Base-by-base conservation (phyloP, 306 rosid species). In the Medicago ruthenica region DNA sequence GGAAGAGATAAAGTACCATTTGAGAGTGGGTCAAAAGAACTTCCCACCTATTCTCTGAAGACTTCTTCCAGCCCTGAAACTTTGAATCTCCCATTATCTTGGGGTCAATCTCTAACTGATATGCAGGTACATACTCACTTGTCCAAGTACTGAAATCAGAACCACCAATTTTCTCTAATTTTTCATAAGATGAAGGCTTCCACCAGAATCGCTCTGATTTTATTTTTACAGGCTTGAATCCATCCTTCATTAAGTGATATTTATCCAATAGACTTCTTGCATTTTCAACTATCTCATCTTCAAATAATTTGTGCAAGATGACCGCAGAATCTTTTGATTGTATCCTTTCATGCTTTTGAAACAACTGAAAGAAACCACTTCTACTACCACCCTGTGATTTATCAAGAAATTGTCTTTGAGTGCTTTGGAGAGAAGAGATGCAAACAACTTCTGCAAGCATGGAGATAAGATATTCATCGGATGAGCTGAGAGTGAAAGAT, bases 1-100 rank as follows among this genome's bases (percentile, higher is more conserved):
- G 84, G 85, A 76, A 85, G 72, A 83, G 81, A 79, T 40, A 48
- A 69, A 74, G 47, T 92, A 94, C 98, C 98, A 92, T 90, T 86
- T 94, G 98, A 75, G 97, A 87, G 90, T 94, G 96, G 74, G 98
- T 92, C 87, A 90, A 85, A 83, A 90, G 86, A 65, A 89, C 95
- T 83, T 92, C 98, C 96, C 92, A 88, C 83, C 73, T 83, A 85
- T 87, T 87, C 70, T 84, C 88, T 21, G 80, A 66, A 78, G 88
- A 85, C 80, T 83, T 84, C 75, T 88, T 88, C 97, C 95, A 88
- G 63, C 97, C 98, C 51, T 89, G 88, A 81, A 90, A 84, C 74
- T 87, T 87, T 58, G 87, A 86, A 76, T 75, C 84, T 54, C 73
- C 79, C 50, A 81, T 80, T 81, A 50, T 70, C 73, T 78, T 78